phyloP scores from a whole-genome alignment of 1,284 basidiomycete species.

The Sanghuangporus baumii region DNA sequence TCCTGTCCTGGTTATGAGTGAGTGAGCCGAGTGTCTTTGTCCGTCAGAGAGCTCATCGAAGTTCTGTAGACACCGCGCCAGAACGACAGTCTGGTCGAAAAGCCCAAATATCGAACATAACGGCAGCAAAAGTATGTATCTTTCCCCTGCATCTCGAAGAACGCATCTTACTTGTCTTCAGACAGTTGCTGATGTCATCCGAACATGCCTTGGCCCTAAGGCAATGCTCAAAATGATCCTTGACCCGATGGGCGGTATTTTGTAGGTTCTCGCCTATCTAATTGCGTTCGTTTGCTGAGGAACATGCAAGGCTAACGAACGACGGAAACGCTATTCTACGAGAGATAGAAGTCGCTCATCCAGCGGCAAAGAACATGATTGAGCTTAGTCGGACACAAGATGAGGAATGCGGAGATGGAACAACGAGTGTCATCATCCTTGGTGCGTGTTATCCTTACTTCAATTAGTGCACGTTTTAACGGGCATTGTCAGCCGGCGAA shows the following conservation, averaged over 20 bases:
- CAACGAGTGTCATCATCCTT: conserved; percentile 95
- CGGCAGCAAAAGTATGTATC: conserved; percentile 81
- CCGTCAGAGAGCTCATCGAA: background rate
- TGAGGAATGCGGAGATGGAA: conserved; percentile 98
- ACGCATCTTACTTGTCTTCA: conserved; percentile 28
- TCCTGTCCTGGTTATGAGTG: conserved; percentile 42
- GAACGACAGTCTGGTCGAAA: conserved; percentile 93
- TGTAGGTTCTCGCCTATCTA: conserved; percentile 48
- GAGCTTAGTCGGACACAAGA: conserved; percentile 97
- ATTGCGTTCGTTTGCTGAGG: background rate
- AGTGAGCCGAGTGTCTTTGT: conserved; percentile 17
- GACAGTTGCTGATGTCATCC: conserved; percentile 98
- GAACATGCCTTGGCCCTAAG: conserved; percentile 96
- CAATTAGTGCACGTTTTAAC: background rate
- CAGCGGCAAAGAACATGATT: conserved; percentile 99
- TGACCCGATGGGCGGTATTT: conserved; percentile 95
- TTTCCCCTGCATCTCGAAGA: background rate
- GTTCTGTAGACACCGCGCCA: conserved; percentile 74
- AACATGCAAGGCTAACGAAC: conserved; percentile 73
- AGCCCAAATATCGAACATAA: conserved; percentile 96
- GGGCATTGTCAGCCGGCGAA: conserved; percentile 74
- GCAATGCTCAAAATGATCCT: conserved; percentile 99
- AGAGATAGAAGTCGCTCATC: conserved; percentile 97
- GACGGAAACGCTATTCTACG: conserved; percentile 97
- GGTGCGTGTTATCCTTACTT: conserved; percentile 44